Conservation (phyloP, 2,329 filamentous ascomycete species). For the Penicillium sp. region DNA sequence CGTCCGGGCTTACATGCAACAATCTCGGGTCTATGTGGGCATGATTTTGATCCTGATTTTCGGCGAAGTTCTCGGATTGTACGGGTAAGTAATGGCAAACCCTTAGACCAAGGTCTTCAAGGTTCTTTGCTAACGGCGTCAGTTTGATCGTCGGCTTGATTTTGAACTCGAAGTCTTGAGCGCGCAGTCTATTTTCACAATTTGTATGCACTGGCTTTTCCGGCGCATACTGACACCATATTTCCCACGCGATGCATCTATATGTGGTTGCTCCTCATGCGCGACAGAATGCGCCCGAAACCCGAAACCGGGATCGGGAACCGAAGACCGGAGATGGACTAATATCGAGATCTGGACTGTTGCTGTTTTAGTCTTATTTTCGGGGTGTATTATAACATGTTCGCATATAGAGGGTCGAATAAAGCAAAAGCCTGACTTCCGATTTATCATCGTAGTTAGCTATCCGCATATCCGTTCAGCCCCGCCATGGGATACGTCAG, state of each 20-base stretch:
- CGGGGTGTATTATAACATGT: slow-evolving; percentile 21
- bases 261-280: neutral
- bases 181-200: neutral
- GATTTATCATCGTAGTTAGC: slow-evolving; percentile 23
- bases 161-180: slow-evolving; percentile 69
- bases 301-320: neutral
- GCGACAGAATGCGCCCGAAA: neutral
- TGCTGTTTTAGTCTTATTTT: slow-evolving; percentile 9
- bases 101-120: neutral
- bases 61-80: slow-evolving; percentile 92
- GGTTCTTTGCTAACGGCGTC: slow-evolving; percentile 20
- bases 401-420: slow-evolving; percentile 20
- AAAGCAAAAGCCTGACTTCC: slow-evolving; percentile 15
- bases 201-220: slow-evolving; percentile 3
- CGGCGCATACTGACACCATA: neutral
- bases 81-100: slow-evolving; percentile 63
- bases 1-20: slow-evolving; percentile 91
- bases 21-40: slow-evolving; percentile 92
- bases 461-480: slow-evolving; percentile 18
- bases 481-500: slow-evolving; percentile 26
- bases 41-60: slow-evolving; percentile 99
- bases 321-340: neutral
- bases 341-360: slow-evolving; percentile 13
- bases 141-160: slow-evolving; percentile 91
- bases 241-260: neutral